Evolutionary conservation across 1,139 yeast species (phyloP).

Genomic region (Insectozyma bohioensis): DNA sequence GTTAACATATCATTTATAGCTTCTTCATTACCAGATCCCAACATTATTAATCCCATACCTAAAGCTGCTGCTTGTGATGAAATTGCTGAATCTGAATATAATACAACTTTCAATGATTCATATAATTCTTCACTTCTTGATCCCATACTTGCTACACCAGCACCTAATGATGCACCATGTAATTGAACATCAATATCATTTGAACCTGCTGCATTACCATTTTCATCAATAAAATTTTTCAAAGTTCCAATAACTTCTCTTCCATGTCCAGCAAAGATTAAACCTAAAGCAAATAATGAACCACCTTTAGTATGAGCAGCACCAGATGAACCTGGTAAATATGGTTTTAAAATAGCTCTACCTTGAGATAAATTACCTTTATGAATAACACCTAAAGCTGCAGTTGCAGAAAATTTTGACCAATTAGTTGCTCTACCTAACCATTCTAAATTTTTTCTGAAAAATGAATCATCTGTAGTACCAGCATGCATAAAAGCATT

Average conservation of each 20-base stretch:
- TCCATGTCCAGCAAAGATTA: constrained; percentile 96
- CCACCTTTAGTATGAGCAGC: constrained; percentile 96
- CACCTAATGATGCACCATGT: constrained; percentile 95
- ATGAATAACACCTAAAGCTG: constrained; percentile 96
- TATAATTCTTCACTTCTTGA: constrained; percentile 71
- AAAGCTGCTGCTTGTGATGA: constrained; percentile 97
- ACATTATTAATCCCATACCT: constrained; percentile 94
- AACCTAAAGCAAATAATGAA: constrained; percentile 87
- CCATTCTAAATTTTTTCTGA: constrained; percentile 92
- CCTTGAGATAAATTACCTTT: constrained; percentile 94
- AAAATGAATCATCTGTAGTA: constrained; percentile 92
- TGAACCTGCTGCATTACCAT: constrained; percentile 63
- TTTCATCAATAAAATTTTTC: constrained; percentile 69
- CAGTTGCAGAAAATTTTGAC: constrained; percentile 98
- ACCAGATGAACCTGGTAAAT: constrained; percentile 79
- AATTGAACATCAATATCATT: constrained; percentile 82
- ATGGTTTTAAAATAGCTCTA: constrained; percentile 81
- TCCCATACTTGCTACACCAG: constrained; percentile 98
- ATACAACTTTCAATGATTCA: constrained; percentile 79
- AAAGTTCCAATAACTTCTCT: constrained; percentile 81
- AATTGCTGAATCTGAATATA: constrained; percentile 88
- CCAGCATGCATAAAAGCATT: constrained; percentile 97
- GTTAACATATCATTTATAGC: constrained; percentile 83
- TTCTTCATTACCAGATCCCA: constrained; percentile 81
- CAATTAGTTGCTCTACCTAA: constrained; percentile 95